Percentiles rank a stretch among this genome's conserved stretches.
Conservation (phyloP, 1,139 yeast genomes). For the Suhomyces kunorum region DNA sequence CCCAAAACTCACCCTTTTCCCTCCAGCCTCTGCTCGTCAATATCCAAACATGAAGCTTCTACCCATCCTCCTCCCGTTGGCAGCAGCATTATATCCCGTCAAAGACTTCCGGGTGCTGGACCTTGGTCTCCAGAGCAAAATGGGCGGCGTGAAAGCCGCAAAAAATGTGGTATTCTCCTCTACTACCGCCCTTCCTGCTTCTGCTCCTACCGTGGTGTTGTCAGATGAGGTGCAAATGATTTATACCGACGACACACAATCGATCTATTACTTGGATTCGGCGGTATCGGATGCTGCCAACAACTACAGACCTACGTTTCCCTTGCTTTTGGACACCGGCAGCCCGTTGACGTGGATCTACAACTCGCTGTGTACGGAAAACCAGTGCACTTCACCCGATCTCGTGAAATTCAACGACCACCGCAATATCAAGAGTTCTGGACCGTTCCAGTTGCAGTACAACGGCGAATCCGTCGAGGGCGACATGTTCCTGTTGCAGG, state of each 20-base stretch:
- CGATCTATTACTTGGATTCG: constrained; percentile 29
- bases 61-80: constrained; percentile 1
- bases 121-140: constrained; percentile 1
- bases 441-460: constrained; percentile 49
- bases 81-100: constrained; percentile 7
- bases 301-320: constrained; percentile 35
- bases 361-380: constrained; percentile 49
- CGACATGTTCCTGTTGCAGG: constrained; percentile 27
- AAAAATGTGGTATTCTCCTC: background rate
- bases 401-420: constrained; percentile 26
- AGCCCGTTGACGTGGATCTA: constrained; percentile 67
- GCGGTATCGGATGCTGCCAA: constrained; percentile 18
- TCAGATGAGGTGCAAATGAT: constrained; percentile 26
- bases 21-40: background rate
- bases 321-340: constrained; percentile 64
- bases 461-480: constrained; percentile 61
- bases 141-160: background rate
- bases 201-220: constrained; percentile 25
- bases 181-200: constrained; percentile 3
- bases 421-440: constrained; percentile 14
- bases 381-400: constrained; percentile 38
- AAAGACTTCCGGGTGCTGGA: constrained; percentile 8
- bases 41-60: constrained; percentile 3
- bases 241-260: constrained; percentile 28
- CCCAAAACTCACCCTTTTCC: background rate